phyloP scores from a whole-genome alignment of 225 moss, liverwort and hornwort genomes.

The Neckera pumila region DNA sequence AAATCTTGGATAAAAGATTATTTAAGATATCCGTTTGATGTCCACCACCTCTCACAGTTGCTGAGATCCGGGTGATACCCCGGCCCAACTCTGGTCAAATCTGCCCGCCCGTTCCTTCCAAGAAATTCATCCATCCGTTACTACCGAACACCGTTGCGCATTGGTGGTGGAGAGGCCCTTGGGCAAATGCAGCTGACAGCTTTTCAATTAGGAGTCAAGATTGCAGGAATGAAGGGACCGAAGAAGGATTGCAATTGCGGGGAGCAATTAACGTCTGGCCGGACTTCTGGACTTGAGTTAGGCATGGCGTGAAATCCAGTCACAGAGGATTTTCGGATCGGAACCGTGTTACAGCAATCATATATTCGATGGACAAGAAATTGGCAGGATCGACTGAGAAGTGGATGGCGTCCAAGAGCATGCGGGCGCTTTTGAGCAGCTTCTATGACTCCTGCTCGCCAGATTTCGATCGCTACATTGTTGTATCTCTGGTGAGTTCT shows the following conservation, averaged over 20 bases:
- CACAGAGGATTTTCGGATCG: not conserved
- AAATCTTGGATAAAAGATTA: not conserved
- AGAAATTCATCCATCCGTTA: not conserved
- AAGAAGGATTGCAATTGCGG: not conserved
- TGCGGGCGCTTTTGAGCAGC: slow-evolving; percentile 72
- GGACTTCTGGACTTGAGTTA: too few species aligned
- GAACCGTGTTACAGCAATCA: not conserved
- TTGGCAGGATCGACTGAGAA: not conserved
- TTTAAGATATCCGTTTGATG: not conserved
- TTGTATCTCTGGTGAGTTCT: slow-evolving; percentile 42
- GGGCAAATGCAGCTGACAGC: not conserved
- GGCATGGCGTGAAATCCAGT: not conserved
- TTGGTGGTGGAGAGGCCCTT: not conserved
- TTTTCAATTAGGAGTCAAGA: not conserved
- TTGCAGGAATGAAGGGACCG: not conserved
- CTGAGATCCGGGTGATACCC: not conserved
- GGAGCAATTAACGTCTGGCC: not conserved
- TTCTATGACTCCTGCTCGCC: slow-evolving; percentile 58
- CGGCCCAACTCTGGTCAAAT: not conserved
- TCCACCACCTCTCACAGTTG: not conserved
- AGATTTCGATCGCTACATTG: slow-evolving; percentile 57
- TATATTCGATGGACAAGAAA: not conserved
- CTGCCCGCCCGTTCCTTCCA: not conserved
- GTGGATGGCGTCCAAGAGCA: slow-evolving; percentile 50
- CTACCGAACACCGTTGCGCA: not conserved